Percentiles rank a stretch among this genome's conserved stretches.
Evolutionary conservation across 2,329 filamentous ascomycete genomes (phyloP).

Genomic region (Phyllosticta citribraziliensis): DNA sequence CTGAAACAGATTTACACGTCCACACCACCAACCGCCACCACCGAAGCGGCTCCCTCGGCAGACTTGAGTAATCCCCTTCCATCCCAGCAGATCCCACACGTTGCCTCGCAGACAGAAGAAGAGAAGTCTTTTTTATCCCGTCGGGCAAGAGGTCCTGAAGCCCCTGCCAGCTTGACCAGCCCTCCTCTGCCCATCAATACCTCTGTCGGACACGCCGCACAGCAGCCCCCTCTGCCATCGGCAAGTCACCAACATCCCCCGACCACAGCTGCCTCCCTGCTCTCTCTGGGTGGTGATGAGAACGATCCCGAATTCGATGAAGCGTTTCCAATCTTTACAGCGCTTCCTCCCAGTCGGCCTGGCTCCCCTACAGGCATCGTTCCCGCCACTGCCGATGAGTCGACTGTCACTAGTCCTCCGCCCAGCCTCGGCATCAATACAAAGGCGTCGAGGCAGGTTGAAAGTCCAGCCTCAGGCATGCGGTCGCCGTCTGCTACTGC

Average conservation of each 20-base stretch:
- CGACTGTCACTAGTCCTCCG: background rate
- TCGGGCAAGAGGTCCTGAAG: slow-evolving; percentile 35
- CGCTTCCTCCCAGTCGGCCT: slow-evolving; percentile 8
- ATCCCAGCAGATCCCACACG: background rate
- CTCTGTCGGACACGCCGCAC: slow-evolving; percentile 1
- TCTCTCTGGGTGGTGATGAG: background rate
- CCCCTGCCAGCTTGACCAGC: slow-evolving; percentile 33
- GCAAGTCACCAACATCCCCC: background rate
- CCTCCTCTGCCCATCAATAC: slow-evolving; percentile 33
- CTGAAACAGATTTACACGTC: background rate
- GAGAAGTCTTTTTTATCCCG: slow-evolving; percentile 53
- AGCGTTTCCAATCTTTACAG: slow-evolving; percentile 2
- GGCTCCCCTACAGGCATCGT: slow-evolving; percentile 29
- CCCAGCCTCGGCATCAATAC: background rate
- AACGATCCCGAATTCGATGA: background rate
- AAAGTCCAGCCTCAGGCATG: background rate
- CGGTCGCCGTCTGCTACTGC: slow-evolving; percentile 2
- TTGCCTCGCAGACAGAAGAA: too few species aligned
- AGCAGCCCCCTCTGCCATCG: background rate
- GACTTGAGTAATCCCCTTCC: background rate
- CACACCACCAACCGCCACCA: background rate
- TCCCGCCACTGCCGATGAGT: background rate
- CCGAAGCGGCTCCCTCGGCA: background rate
- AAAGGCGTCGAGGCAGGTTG: background rate
- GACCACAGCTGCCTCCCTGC: background rate